Conservation (phyloP, 306 rosid species). For the Ammopiptanthus mongolicus region DNA sequence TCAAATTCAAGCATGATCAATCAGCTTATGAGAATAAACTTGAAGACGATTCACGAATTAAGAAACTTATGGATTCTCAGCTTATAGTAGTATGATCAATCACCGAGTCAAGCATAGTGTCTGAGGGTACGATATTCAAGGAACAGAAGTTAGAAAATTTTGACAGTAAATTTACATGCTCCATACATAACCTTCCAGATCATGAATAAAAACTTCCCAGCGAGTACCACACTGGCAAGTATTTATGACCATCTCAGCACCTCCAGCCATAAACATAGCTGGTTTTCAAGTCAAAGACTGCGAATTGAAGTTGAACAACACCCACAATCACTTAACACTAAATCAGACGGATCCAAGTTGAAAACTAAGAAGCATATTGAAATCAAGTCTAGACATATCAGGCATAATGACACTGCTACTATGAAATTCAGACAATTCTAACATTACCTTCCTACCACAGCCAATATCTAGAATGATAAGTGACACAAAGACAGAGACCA, state of each 20-base stretch:
- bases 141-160: not conserved
- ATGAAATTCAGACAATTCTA: conserved; percentile 11
- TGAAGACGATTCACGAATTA: not conserved
- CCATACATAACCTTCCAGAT: conserved; percentile 7
- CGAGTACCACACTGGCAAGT: not conserved
- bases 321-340: not conserved
- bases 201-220: not conserved
- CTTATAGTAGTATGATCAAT: not conserved
- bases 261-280: not conserved
- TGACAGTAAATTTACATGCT: not conserved
- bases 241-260: not conserved
- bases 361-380: not conserved
- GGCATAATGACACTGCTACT: not conserved
- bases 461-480: not conserved
- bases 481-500: not conserved
- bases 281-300: not conserved
- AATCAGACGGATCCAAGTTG: conserved; percentile 14
- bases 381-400: not conserved
- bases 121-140: not conserved
- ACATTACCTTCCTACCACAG: not conserved
- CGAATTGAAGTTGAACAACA: conserved; percentile 4
- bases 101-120: not conserved
- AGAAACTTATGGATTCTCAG: not conserved
- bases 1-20: not conserved
- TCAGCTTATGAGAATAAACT: not conserved